Conservation (phyloP, 2,329 filamentous ascomycete genomes). For the Sclerotinia trifoliorum region DNA sequence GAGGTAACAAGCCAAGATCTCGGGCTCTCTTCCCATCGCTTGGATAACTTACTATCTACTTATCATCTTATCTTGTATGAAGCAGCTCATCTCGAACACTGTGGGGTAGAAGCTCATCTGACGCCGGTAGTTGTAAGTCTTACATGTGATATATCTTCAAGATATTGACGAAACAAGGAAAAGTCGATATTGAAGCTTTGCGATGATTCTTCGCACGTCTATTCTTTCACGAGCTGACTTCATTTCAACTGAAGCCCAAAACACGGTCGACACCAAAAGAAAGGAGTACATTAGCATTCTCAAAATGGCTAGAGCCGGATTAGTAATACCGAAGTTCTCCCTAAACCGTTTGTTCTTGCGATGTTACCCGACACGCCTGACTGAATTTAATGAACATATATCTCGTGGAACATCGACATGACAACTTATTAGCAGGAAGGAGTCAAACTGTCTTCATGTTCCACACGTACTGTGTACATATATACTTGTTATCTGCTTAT, state of each 20-base stretch:
- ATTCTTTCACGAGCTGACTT: too few species aligned
- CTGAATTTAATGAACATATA: neutral
- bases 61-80: neutral
- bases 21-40: neutral
- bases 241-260: neutral
- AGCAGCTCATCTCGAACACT: neutral
- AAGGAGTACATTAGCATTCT: neutral
- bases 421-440: neutral
- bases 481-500: constrained; percentile 6
- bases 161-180: neutral
- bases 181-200: neutral
- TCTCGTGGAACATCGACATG: constrained; percentile 4
- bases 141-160: neutral
- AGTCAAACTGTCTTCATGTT: neutral
- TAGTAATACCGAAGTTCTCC: constrained; percentile 4
- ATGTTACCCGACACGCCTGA: constrained; percentile 4
- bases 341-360: neutral
- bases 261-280: neutral
- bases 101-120: neutral
- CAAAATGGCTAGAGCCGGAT: neutral
- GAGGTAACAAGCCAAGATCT: neutral
- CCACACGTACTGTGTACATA: neutral
- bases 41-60: neutral
- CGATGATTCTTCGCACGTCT: neutral
- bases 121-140: neutral